Conservation (phyloP, 1,284 basidiomycete genomes). For the Trichosporon inkin region DNA sequence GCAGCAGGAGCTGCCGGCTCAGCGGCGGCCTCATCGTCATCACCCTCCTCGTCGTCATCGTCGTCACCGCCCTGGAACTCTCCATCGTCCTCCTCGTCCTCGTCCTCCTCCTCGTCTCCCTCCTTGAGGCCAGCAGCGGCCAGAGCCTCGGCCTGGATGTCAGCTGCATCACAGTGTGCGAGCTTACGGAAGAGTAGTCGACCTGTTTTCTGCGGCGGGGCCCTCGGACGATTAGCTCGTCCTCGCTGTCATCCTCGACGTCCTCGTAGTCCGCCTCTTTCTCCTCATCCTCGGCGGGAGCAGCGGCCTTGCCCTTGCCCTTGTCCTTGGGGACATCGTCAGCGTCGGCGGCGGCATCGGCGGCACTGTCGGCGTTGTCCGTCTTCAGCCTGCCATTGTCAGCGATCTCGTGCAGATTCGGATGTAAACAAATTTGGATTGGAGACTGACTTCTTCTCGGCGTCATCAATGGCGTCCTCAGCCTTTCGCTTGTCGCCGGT, state of each 20-base stretch:
- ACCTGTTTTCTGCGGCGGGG: constrained; percentile 32
- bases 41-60: constrained; percentile 23
- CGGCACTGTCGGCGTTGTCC: constrained; percentile 16
- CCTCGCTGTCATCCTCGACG: constrained; percentile 31
- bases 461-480: constrained; percentile 22
- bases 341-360: constrained; percentile 12
- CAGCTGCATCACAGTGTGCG: background rate
- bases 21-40: constrained; percentile 20
- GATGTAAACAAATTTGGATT: background rate
- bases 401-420: background rate
- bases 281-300: constrained; percentile 18
- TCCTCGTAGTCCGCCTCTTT: constrained; percentile 25
- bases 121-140: constrained; percentile 37
- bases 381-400: constrained; percentile 29
- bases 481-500: constrained; percentile 35
- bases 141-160: constrained; percentile 33
- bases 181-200: constrained; percentile 39
- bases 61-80: constrained; percentile 28
- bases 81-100: constrained; percentile 26
- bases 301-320: constrained; percentile 33
- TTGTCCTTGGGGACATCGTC: constrained; percentile 20
- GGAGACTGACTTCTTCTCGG: constrained; percentile 36
- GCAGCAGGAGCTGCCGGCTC: constrained; percentile 25
- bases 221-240: constrained; percentile 32
- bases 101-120: constrained; percentile 20